A percentile compares a stretch with the other conserved stretches of the same genome.
phyloP scores from a whole-genome alignment of 2,329 filamentous ascomycete genomes.

The Aspergillus niger region DNA sequence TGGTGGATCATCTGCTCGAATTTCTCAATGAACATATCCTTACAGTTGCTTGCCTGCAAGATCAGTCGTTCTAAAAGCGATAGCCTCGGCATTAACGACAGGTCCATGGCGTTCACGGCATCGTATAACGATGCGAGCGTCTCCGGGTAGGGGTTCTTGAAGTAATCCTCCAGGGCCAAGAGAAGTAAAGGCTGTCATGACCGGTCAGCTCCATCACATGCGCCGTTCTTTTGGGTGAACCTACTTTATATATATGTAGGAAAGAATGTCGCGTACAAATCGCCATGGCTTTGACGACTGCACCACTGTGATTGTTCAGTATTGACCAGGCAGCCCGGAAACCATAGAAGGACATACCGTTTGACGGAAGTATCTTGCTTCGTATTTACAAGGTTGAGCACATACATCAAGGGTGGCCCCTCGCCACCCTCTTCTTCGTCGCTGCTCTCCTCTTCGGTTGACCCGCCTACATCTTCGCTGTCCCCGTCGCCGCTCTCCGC shows the following conservation, averaged over 20 bases:
- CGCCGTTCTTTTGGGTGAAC: constrained; percentile 18
- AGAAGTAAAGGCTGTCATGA: constrained; percentile 73
- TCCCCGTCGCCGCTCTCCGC: constrained; percentile 52
- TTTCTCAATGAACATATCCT: constrained; percentile 96
- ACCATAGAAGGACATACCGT: constrained; percentile 47
- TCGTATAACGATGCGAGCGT: constrained; percentile 87
- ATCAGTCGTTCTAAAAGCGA: constrained; percentile 82
- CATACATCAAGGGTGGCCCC: constrained; percentile 91
- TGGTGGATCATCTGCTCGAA: constrained; percentile 93
- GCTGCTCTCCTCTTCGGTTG: constrained; percentile 47
- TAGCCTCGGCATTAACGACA: constrained; percentile 86
- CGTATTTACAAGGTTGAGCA: constrained; percentile 95
- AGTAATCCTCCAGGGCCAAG: constrained; percentile 93
- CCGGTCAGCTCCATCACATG: constrained; percentile 13
- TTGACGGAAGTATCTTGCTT: constrained; percentile 93
- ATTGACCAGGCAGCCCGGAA: not conserved
- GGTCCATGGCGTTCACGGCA: constrained; percentile 93
- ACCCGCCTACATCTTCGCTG: constrained; percentile 52
- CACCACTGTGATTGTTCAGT: constrained; percentile 62
- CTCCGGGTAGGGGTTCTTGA: constrained; percentile 84
- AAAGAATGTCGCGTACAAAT: constrained; percentile 98
- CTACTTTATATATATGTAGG: constrained; percentile 94
- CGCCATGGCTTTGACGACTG: constrained; percentile 96
- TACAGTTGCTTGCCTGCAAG: constrained; percentile 85
- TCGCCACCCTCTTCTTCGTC: constrained; percentile 71